phyloP scores from a whole-genome alignment of 2,329 filamentous ascomycete genomes.

The Aphanocladium album region DNA sequence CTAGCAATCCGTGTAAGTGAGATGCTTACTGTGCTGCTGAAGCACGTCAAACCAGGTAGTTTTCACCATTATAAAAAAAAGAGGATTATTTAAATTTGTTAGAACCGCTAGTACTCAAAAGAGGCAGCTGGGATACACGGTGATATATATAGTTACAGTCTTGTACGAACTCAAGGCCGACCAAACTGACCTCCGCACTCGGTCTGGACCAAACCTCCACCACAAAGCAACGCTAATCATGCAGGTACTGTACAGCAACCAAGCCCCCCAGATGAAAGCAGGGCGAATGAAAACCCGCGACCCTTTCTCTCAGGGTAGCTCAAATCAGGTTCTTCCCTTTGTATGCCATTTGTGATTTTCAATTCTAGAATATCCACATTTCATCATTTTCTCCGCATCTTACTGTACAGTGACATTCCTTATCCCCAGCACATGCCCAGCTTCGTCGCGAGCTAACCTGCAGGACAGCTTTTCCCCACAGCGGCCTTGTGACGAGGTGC shows the following conservation, averaged over 20 bases:
- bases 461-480: background rate
- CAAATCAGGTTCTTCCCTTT: too few relatives aligned
- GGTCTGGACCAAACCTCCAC: background rate
- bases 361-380: too few relatives aligned
- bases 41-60: slow-evolving; percentile 8
- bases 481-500: slow-evolving; percentile 8
- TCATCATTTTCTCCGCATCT: too few relatives aligned
- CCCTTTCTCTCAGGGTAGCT: too few relatives aligned
- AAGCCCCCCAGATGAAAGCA: background rate
- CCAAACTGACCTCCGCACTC: background rate
- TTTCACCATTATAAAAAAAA: slow-evolving; percentile 3
- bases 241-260: slow-evolving; percentile 12
- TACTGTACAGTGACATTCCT: background rate
- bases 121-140: too few relatives aligned
- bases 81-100: too few relatives aligned
- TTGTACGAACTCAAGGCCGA: too few relatives aligned
- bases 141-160: background rate
- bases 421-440: background rate
- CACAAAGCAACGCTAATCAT: background rate
- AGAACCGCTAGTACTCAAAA: too few relatives aligned
- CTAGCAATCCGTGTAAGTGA: background rate
- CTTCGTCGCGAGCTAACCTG: background rate
- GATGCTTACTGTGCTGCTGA: background rate
- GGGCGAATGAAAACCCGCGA: too few relatives aligned
- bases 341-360: too few relatives aligned